Conservation (phyloP, 1,284 basidiomycete species). For the Cryptococcus jaspeensis region DNA sequence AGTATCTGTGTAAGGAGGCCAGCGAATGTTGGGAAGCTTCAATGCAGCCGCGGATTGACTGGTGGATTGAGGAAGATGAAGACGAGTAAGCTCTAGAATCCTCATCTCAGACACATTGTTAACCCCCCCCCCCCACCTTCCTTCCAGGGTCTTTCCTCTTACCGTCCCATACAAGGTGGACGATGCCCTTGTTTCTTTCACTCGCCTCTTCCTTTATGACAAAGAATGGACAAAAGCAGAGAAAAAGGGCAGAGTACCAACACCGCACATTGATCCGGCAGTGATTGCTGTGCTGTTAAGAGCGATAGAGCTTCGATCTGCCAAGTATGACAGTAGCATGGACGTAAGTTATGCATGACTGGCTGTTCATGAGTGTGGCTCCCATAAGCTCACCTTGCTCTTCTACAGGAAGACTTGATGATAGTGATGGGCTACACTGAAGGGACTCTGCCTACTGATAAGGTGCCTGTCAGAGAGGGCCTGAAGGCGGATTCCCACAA, state of each 20-base stretch:
- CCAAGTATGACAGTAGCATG: constrained; percentile 7
- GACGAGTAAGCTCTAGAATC: constrained; percentile 69
- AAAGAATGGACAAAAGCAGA: constrained; percentile 66
- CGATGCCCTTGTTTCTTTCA: constrained; percentile 66
- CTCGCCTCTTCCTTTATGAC: constrained; percentile 65
- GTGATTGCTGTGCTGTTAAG: constrained; percentile 52
- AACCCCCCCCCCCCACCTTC: no score
- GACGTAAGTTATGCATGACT: constrained; percentile 4
- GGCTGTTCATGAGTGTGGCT: no score
- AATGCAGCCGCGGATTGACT: constrained; percentile 63
- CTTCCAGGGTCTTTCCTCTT: constrained; percentile 59
- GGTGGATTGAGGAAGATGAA: constrained; percentile 84
- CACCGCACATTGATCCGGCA: constrained; percentile 61
- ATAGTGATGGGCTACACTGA: background rate
- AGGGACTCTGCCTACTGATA: background rate
- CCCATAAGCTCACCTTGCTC: background rate
- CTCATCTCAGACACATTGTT: no score
- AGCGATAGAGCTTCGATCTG: constrained; percentile 51
- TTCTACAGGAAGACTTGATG: constrained; percentile 6
- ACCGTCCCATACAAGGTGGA: constrained; percentile 62
- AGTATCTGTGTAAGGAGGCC: constrained; percentile 23
- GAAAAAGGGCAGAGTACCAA: constrained; percentile 74
- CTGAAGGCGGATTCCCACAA: background rate
- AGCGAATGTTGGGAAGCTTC: constrained; percentile 9
- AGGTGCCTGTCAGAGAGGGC: no score